Evolutionary conservation across 306 rosid species (phyloP), one percentile per base, ranked within the genome.

Genomic region (Prunus armeniaca): DNA sequence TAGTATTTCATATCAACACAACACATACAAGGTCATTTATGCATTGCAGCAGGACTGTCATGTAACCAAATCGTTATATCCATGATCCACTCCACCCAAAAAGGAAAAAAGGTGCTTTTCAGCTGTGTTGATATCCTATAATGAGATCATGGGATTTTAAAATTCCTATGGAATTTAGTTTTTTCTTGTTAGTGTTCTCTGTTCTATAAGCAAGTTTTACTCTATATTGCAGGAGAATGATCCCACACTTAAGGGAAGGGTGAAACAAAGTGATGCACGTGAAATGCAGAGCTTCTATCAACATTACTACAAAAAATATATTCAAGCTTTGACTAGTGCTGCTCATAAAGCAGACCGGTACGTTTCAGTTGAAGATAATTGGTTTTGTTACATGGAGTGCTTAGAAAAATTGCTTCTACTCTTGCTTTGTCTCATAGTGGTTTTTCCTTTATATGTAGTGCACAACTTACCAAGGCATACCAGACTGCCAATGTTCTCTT

Each of bases 231-330:
- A 95, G 98, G 98, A 95, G 80, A 92, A 95, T 84, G 97, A 95
- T 89, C 98, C 98, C 32, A 95, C 97, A 30, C 80, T 95, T 78
- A 92, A 85, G 84, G 98, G 97, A 76, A 90, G 98, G 81, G 90
- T 95, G 27, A 95, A 95, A 82, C 89, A 91, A 83, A 95, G 98
- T 77, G 98, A 95, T 86, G 97, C 98, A n/a, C 97, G 97, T 28
- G 98, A 95, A 89, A 92, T 95, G 98, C 98, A 95, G 84, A 92
- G 97, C 82, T 95, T 88, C 85, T 95, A 95, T 82, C 97, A 92
- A 80, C 97, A 90, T 77, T 95, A 95, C 86, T 95, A 95, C 89
- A 95, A 92, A 73, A 95, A 95, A 69, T 95, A 95, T 81, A 95
- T 95, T 78, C 98, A 95, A 79, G 98, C 98, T 72, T 86, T 94